Conservation (phyloP, 768 basidiomycete species). For the Leccinum longicurvipes region DNA sequence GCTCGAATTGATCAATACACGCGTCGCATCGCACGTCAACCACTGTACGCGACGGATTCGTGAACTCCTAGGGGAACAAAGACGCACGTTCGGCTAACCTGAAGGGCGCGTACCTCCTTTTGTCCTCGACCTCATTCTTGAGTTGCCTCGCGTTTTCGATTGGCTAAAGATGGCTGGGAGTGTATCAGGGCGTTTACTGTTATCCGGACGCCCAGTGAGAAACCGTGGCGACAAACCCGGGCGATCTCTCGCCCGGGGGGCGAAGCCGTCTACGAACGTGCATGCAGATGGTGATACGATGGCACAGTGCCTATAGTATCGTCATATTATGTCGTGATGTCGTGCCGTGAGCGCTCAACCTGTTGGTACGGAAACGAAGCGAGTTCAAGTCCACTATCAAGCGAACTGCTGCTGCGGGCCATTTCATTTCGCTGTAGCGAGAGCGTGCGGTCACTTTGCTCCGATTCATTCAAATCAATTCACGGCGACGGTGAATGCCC, state of each 20-base stretch:
- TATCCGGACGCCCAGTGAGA: background rate
- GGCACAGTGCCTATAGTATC: too few relatives aligned
- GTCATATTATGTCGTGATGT: background rate
- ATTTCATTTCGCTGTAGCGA: background rate
- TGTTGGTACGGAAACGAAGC: background rate
- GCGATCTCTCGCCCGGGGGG: background rate
- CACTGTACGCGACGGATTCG: background rate
- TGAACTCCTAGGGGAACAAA: background rate
- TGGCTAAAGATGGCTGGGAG: background rate
- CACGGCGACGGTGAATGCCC: background rate
- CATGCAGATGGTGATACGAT: background rate
- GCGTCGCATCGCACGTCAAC: background rate
- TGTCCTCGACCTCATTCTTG: background rate
- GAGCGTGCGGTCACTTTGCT: background rate
- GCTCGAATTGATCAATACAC: background rate
- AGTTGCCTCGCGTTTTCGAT: background rate
- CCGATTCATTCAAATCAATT: background rate
- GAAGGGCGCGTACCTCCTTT: background rate
- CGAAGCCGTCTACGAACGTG: background rate
- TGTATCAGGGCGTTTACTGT: background rate
- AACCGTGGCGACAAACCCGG: background rate
- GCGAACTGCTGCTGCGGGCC: background rate
- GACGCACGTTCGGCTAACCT: background rate
- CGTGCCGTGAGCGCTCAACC: background rate
- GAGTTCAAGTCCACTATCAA: background rate